Evolutionary conservation across 805 yeast species (phyloP).

Genomic region (Candida nemodendra): DNA sequence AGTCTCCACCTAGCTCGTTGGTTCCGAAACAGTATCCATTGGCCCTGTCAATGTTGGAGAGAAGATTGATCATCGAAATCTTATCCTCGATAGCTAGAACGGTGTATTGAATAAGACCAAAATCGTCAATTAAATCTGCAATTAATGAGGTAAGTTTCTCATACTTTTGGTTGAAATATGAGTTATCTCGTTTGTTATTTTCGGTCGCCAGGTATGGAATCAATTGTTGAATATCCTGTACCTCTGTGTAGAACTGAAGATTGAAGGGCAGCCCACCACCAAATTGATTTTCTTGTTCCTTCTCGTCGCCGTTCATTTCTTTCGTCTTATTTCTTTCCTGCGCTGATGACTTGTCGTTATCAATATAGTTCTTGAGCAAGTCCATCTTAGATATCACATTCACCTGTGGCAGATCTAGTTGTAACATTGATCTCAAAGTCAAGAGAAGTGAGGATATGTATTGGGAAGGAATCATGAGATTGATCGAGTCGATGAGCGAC

Average conservation of each 20-base stretch:
- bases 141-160: slow-evolving; percentile 71
- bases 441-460: slow-evolving; percentile 79
- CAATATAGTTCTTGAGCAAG: slow-evolving; percentile 54
- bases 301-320: slow-evolving; percentile 10
- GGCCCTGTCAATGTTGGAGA: slow-evolving; percentile 81
- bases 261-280: slow-evolving; percentile 78
- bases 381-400: slow-evolving; percentile 94
- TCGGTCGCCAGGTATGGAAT: slow-evolving; percentile 71
- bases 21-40: slow-evolving; percentile 92
- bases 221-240: slow-evolving; percentile 73
- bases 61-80: slow-evolving; percentile 80
- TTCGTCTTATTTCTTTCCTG: slow-evolving; percentile 19
- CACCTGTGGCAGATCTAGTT: slow-evolving; percentile 87
- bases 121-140: slow-evolving; percentile 83
- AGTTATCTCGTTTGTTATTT: slow-evolving; percentile 61
- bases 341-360: slow-evolving; percentile 25
- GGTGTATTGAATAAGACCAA: slow-evolving; percentile 81
- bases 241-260: slow-evolving; percentile 87
- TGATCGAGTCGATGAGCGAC: slow-evolving; percentile 78
- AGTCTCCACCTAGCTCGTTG: slow-evolving; percentile 94
- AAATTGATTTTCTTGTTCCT: slow-evolving; percentile 51
- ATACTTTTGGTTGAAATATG: slow-evolving; percentile 42
- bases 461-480: slow-evolving; percentile 82
- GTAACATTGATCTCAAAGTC: slow-evolving; percentile 88
- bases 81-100: slow-evolving; percentile 92